Percentiles rank a stretch among this genome's conserved stretches.
Conservation (phyloP, 345 rosid species). For the Dipteronia sinensis region DNA sequence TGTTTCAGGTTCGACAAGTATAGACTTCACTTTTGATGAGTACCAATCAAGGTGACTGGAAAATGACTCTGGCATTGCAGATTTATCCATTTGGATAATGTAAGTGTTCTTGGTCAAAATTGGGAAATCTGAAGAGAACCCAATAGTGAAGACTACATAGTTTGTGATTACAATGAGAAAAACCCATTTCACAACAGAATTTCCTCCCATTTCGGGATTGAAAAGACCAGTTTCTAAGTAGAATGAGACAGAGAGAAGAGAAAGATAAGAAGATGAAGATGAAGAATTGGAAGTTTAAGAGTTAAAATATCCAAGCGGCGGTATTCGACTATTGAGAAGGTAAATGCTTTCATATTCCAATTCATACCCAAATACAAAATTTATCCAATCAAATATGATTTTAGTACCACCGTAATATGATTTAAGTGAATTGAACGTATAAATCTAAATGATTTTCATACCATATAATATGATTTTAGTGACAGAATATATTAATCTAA, state of each 20-base stretch:
- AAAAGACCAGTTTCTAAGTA: not conserved
- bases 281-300: not conserved
- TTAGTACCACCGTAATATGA: too few relatives aligned
- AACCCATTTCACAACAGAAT: conserved; percentile 38
- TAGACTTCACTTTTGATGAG: conserved; percentile 61
- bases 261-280: conserved; percentile 15
- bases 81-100: conserved; percentile 84
- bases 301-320: conserved; percentile 7
- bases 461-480: too few relatives aligned
- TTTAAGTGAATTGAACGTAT: too few relatives aligned
- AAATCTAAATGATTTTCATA: too few relatives aligned
- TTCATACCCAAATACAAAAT: too few relatives aligned
- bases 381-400: too few relatives aligned
- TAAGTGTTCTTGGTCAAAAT: conserved; percentile 53
- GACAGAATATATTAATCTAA: too few relatives aligned
- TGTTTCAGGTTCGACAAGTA: conserved; percentile 28
- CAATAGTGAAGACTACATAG: conserved; percentile 33
- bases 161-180: conserved; percentile 32
- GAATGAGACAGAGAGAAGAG: not conserved
- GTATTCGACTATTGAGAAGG: not conserved
- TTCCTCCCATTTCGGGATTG: conserved; percentile 43
- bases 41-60: conserved; percentile 72
- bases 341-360: not conserved
- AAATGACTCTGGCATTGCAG: conserved; percentile 70
- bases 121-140: conserved; percentile 28